phyloP scores from a whole-genome alignment of 345 rosid species.

The Acer saccharum region DNA sequence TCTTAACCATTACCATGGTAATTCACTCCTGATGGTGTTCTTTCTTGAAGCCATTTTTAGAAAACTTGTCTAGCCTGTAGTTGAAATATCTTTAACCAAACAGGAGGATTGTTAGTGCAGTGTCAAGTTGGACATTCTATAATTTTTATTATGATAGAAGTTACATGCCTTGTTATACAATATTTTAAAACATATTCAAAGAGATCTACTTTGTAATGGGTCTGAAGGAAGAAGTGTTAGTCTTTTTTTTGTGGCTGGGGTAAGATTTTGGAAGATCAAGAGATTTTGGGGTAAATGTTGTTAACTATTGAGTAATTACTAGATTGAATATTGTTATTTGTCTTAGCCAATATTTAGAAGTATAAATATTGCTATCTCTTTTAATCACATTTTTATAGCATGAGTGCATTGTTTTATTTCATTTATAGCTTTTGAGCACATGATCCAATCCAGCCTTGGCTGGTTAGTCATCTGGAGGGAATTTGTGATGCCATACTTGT shows the following conservation, averaged over 20 bases:
- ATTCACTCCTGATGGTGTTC: neutral
- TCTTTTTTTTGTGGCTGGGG: neutral
- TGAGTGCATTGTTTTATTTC: neutral
- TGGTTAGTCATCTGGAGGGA: neutral
- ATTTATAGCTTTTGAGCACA: neutral
- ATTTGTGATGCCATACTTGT: neutral
- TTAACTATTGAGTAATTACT: neutral
- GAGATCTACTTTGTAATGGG: neutral
- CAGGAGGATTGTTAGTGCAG: neutral
- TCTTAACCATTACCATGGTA: neutral
- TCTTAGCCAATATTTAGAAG: neutral
- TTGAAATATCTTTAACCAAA: neutral
- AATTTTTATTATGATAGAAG: neutral
- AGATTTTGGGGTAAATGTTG: neutral
- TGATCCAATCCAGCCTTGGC: neutral
- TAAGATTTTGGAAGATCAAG: neutral
- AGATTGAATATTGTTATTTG: neutral
- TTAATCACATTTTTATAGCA: neutral
- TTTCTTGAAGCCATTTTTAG: neutral
- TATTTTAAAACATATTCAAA: neutral
- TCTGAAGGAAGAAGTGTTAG: neutral
- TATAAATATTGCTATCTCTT: neutral
- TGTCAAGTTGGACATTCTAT: constrained; percentile 1
- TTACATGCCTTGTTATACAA: neutral
- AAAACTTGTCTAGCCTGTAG: neutral